These are phyloP conservation scores for Ogataea hybrid DNA, from an alignment of 1,139 yeast species.

Conservation along the genomic window DNA sequence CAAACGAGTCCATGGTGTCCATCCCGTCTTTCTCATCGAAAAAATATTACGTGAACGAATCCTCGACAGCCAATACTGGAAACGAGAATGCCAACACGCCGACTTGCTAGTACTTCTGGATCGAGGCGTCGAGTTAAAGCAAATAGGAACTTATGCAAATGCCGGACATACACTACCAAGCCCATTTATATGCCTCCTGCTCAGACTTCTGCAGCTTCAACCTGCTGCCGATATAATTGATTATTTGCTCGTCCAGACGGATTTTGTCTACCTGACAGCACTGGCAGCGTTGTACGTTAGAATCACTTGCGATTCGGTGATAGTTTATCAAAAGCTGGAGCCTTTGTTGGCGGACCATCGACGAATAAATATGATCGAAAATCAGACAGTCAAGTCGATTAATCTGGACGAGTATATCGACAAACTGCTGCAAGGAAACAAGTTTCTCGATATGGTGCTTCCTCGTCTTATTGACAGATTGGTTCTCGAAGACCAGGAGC, in stretches of 20 bases:
- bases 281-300: conserved; percentile 59
- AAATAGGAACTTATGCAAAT: conserved; percentile 50
- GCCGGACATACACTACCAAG: conserved; percentile 47
- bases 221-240: conserved; percentile 54
- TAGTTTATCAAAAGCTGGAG: conserved; percentile 51
- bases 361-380: conserved; percentile 42
- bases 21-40: conserved; percentile 58
- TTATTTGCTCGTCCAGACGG: conserved; percentile 51
- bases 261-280: conserved; percentile 68
- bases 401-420: conserved; percentile 66
- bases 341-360: conserved; percentile 53
- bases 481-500: conserved; percentile 40
- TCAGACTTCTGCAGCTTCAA: conserved; percentile 61
- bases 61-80: conserved; percentile 67
- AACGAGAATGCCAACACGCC: conserved; percentile 57
- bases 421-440: conserved; percentile 42
- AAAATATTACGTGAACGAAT: conserved; percentile 69
- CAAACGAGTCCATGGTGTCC: conserved; percentile 37
- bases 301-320: conserved; percentile 43
- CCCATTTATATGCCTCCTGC: conserved; percentile 62
- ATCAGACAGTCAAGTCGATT: conserved; percentile 24
- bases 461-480: conserved; percentile 51
- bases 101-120: conserved; percentile 51
- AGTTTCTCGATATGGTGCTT: conserved; percentile 58
- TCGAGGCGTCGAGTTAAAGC: conserved; percentile 35